Conservation (phyloP, 257 asterid species). For the Coffea canephora region DNA sequence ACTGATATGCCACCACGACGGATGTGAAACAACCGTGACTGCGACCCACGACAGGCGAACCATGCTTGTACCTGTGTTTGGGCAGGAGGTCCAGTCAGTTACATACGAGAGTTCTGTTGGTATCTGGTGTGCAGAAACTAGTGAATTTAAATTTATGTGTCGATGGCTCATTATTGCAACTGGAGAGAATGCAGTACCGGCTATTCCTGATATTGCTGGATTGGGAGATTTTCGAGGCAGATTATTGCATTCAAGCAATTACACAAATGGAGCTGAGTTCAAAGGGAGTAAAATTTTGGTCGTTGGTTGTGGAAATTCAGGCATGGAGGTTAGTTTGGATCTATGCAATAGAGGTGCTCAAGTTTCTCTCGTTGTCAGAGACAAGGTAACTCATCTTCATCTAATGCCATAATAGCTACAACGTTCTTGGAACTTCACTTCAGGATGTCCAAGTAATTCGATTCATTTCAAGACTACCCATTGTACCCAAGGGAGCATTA, state of each 20-base stretch:
- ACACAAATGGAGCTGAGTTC: constrained; percentile 25
- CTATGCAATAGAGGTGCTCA: constrained; percentile 33
- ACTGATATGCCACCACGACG: too few species aligned
- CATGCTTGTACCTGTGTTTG: constrained; percentile 10
- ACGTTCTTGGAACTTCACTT: not conserved
- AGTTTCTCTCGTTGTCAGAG: constrained; percentile 27
- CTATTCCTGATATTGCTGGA: constrained; percentile 22
- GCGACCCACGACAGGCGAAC: too few species aligned
- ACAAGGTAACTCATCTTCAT: constrained; percentile 11
- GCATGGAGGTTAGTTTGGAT: constrained; percentile 35
- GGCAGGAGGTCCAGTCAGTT: constrained; percentile 13
- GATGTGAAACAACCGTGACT: too few species aligned
- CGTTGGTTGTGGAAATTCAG: constrained; percentile 37
- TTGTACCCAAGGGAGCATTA: not conserved
- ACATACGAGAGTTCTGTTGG: constrained; percentile 3
- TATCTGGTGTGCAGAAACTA: constrained; percentile 8
- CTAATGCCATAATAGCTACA: too few species aligned
- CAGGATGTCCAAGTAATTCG: not conserved
- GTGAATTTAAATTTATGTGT: not conserved
- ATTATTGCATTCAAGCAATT: constrained; percentile 28
- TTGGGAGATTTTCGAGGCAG: constrained; percentile 24
- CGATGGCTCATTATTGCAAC: constrained; percentile 17
- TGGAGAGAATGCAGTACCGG: constrained; percentile 18
- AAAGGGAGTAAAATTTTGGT: constrained; percentile 29
- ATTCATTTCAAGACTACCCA: not conserved